phyloP scores from a whole-genome alignment of 2,329 filamentous ascomycete species.

The Aspergillus ibericus region DNA sequence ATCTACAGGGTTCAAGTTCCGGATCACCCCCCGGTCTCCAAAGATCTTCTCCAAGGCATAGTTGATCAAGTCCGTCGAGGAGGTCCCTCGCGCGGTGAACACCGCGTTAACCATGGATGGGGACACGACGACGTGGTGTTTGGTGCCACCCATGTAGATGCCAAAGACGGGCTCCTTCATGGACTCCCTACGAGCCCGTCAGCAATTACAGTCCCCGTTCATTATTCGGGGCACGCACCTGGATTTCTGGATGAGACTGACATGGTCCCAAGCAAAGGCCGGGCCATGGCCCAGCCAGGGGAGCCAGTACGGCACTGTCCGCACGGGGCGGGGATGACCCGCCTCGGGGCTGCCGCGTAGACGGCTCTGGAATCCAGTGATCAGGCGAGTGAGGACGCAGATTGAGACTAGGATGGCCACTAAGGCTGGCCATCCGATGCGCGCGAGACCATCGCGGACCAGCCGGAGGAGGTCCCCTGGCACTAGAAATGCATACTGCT shows the following conservation, averaged over 20 bases:
- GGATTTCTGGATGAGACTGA: constrained; percentile 46
- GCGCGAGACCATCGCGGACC: constrained; percentile 20
- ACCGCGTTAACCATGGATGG: constrained; percentile 48
- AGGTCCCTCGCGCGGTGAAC: constrained; percentile 33
- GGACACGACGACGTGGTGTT: constrained; percentile 53
- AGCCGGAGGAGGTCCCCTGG: constrained; percentile 19
- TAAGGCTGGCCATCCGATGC: constrained; percentile 28
- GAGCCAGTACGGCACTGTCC: constrained; percentile 59
- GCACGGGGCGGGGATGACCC: constrained; percentile 41
- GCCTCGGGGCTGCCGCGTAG: constrained; percentile 19
- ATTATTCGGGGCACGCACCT: constrained; percentile 31
- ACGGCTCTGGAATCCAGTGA: constrained; percentile 37
- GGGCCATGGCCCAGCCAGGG: constrained; percentile 58
- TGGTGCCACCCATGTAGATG: constrained; percentile 51
- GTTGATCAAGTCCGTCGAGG: constrained; percentile 31
- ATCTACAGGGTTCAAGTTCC: constrained; percentile 34
- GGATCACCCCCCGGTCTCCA: constrained; percentile 40
- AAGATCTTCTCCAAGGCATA: constrained; percentile 45
- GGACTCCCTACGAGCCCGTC: constrained; percentile 30
- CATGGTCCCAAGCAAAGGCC: constrained; percentile 48
- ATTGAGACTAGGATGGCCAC: constrained; percentile 29
- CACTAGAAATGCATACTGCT: constrained; percentile 20
- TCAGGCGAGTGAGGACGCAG: constrained; percentile 41
- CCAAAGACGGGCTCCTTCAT: constrained; percentile 47
- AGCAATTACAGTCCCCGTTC: neutral